A percentile compares a stretch with the other conserved stretches of the same genome.
These are phyloP conservation scores for Macrophomina pseudophaseolina DNA, from an alignment of 2,329 filamentous ascomycete genomes.

Conservation along the genomic window DNA sequence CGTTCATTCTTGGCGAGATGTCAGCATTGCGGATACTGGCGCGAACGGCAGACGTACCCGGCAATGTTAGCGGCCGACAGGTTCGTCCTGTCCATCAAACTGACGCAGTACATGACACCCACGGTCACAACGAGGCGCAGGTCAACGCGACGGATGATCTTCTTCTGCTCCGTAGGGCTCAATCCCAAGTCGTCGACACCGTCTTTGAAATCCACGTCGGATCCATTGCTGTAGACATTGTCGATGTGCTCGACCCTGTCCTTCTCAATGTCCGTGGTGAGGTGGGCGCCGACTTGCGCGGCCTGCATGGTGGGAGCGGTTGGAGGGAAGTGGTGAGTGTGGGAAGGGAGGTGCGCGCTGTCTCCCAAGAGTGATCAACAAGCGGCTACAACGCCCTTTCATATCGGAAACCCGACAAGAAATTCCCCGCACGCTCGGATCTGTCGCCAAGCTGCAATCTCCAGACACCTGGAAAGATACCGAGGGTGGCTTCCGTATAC, in stretches of 20 bases:
- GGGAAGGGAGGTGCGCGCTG: not conserved
- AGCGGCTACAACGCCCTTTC: conserved; percentile 10
- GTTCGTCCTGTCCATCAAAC: conserved; percentile 80
- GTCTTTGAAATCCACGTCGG: conserved; percentile 11
- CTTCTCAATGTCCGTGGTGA: conserved; percentile 17
- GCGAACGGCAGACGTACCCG: conserved; percentile 51
- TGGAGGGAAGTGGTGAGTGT: not conserved
- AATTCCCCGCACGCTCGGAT: conserved; percentile 11
- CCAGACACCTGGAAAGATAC: conserved; percentile 14
- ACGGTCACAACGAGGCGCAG: conserved; percentile 54
- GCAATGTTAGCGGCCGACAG: conserved; percentile 75
- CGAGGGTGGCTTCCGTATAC: conserved; percentile 14
- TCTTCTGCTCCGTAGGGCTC: conserved; percentile 65
- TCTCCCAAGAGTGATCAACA: not conserved
- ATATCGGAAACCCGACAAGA: conserved; percentile 12
- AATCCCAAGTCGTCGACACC: conserved; percentile 45
- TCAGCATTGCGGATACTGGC: conserved; percentile 33
- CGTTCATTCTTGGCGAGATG: conserved; percentile 42
- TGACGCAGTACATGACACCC: conserved; percentile 72
- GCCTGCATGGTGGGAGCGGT: conserved; percentile 5
- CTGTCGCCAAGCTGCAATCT: not conserved
- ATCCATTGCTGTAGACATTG: conserved; percentile 12
- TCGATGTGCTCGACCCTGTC: conserved; percentile 23
- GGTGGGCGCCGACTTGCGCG: not conserved
- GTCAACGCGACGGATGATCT: conserved; percentile 73